A percentile compares a stretch with the other conserved stretches of the same genome.
phyloP scores from a whole-genome alignment of 2,329 filamentous ascomycete species.

The Ophidiomyces ophidiicola region DNA sequence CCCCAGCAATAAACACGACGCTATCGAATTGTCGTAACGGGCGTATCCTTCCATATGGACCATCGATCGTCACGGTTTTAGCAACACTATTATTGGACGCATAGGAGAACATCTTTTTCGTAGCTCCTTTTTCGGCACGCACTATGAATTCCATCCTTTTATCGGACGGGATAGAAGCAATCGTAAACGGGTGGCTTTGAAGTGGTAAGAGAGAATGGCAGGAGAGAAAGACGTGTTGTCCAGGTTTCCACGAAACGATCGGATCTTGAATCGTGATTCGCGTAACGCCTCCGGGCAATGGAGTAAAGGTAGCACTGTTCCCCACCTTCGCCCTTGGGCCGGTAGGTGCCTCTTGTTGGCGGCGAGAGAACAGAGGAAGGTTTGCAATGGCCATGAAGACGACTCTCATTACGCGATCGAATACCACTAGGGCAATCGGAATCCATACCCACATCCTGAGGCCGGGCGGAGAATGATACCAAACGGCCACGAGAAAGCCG shows the following conservation, averaged over 20 bases:
- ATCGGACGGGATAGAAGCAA: slow-evolving; percentile 45
- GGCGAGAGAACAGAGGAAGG: slow-evolving; percentile 31
- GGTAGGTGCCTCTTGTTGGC: slow-evolving; percentile 6
- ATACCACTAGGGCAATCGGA: slow-evolving; percentile 35
- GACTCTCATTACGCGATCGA: slow-evolving; percentile 34
- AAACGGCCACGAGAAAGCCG: slow-evolving; percentile 39
- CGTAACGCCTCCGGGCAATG: slow-evolving; percentile 45
- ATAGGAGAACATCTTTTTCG: slow-evolving; percentile 40
- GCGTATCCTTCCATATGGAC: slow-evolving; percentile 42
- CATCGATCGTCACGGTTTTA: slow-evolving; percentile 39
- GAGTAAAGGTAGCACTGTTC: slow-evolving; percentile 35
- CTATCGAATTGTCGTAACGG: slow-evolving; percentile 49
- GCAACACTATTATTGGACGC: slow-evolving; percentile 33
- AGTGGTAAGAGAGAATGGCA: slow-evolving; percentile 46
- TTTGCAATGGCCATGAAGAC: slow-evolving; percentile 30
- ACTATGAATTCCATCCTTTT: slow-evolving; percentile 46
- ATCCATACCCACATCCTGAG: slow-evolving; percentile 38
- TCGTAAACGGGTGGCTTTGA: slow-evolving; percentile 54
- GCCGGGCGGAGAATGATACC: slow-evolving; percentile 37
- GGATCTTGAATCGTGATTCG: slow-evolving; percentile 45
- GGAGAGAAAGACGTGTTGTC: slow-evolving; percentile 52
- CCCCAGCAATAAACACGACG: slow-evolving; percentile 47
- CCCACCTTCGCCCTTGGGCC: slow-evolving; percentile 23
- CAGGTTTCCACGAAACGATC: slow-evolving; percentile 47
- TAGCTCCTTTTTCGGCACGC: slow-evolving; percentile 43